phyloP scores from a whole-genome alignment of 495 filamentous ascomycete genomes.

The Hypoxylon subgilvum region DNA sequence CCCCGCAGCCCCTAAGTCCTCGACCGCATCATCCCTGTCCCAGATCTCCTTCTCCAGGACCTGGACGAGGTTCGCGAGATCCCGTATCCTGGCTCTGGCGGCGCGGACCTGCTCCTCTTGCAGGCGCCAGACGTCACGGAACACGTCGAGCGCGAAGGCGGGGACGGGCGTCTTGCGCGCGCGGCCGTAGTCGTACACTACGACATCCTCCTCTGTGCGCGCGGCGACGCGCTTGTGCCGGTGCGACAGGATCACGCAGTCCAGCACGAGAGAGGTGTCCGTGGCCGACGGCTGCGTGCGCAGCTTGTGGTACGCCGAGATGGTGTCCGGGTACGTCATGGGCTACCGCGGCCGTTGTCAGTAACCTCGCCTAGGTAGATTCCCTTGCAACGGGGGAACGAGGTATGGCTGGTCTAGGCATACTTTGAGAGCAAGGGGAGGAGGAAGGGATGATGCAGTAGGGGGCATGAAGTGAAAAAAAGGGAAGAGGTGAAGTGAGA shows the following conservation, averaged over 20 bases:
- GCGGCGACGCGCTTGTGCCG: constrained; percentile 78
- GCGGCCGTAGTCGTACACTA: constrained; percentile 80
- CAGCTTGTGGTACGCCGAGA: constrained; percentile 89
- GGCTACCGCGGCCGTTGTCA: constrained; percentile 60
- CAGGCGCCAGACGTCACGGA: constrained; percentile 66
- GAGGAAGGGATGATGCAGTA: no score
- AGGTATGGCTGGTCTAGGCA: neutral
- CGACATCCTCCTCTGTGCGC: constrained; percentile 78
- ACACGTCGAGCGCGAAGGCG: constrained; percentile 69
- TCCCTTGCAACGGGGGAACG: no score
- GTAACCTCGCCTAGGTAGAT: neutral
- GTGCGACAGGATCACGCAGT: constrained; percentile 77
- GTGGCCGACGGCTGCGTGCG: constrained; percentile 42
- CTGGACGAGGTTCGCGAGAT: constrained; percentile 62
- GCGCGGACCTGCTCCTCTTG: constrained; percentile 66
- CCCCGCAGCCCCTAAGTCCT: constrained; percentile 68
- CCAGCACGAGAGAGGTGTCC: constrained; percentile 52
- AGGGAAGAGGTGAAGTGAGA: neutral
- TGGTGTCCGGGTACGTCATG: constrained; percentile 83
- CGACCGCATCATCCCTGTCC: constrained; percentile 72
- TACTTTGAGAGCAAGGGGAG: no score
- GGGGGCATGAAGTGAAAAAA: neutral
- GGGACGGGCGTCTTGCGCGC: constrained; percentile 65
- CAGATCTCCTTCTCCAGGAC: constrained; percentile 74
- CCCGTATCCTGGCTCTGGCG: constrained; percentile 55